Percentiles rank a stretch among this genome's conserved stretches.
phyloP scores from a whole-genome alignment of 140 eudicot species.

The Senecio squalidus region DNA sequence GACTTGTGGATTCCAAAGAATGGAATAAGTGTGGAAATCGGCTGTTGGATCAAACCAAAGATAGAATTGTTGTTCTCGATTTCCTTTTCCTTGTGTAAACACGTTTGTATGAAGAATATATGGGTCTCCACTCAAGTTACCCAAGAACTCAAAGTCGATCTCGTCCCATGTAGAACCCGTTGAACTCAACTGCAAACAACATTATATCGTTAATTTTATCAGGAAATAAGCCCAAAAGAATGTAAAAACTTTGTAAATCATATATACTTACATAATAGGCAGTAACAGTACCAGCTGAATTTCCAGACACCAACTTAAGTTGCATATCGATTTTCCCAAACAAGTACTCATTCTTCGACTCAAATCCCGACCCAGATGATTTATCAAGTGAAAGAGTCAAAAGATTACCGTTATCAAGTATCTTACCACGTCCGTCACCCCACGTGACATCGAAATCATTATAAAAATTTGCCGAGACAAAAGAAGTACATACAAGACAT shows the following conservation, averaged over 20 bases:
- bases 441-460: slow-evolving; percentile 7
- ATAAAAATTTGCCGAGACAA: slow-evolving; percentile 3
- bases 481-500: not conserved
- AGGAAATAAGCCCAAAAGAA: not conserved
- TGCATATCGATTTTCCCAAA: slow-evolving; percentile 12
- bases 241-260: not conserved
- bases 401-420: not conserved
- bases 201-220: not conserved
- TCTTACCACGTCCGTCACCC: slow-evolving; percentile 15
- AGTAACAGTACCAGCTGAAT: slow-evolving; percentile 56
- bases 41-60: slow-evolving; percentile 55
- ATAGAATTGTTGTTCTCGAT: slow-evolving; percentile 45
- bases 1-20: slow-evolving; percentile 44
- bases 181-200: slow-evolving; percentile 37
- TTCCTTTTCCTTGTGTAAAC: slow-evolving; percentile 46
- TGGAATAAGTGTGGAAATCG: slow-evolving; percentile 50
- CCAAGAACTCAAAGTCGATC: slow-evolving; percentile 52
- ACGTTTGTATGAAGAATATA: slow-evolving; percentile 50
- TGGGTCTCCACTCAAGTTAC: slow-evolving; percentile 57
- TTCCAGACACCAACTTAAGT: slow-evolving; percentile 7
- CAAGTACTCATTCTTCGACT: slow-evolving; percentile 6
- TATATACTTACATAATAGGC: slow-evolving; percentile 36
- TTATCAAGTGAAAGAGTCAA: slow-evolving; percentile 5
- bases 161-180: slow-evolving; percentile 46
- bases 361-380: slow-evolving; percentile 3